phyloP scores from a whole-genome alignment of 23 red algal genomes.

The Agarophyton chilense region DNA sequence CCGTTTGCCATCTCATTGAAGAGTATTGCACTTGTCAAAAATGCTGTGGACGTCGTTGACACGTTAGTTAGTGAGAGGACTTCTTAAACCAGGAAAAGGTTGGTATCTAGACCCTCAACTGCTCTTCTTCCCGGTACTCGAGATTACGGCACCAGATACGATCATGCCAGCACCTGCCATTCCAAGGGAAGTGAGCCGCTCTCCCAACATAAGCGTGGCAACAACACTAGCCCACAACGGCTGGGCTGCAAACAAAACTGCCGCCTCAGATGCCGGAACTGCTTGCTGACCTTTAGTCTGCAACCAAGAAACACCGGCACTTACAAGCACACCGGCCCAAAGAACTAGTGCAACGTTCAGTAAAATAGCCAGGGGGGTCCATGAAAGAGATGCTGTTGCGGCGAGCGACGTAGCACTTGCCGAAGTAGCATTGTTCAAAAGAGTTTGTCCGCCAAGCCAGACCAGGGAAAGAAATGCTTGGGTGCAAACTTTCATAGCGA shows the following conservation, averaged over 20 bases:
- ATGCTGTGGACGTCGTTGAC: too few relatives aligned
- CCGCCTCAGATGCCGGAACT: slow-evolving; percentile 72
- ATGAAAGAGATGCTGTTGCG: not conserved
- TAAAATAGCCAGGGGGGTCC: slow-evolving; percentile 41
- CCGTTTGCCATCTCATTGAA: too few relatives aligned
- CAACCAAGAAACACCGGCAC: slow-evolving; percentile 37
- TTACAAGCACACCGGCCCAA: slow-evolving; percentile 74
- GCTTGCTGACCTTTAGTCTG: slow-evolving; percentile 69
- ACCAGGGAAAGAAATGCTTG: slow-evolving; percentile 69
- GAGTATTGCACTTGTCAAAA: too few relatives aligned
- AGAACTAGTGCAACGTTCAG: slow-evolving; percentile 58
- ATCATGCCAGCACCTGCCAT: slow-evolving; percentile 68
- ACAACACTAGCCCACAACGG: slow-evolving; percentile 80
- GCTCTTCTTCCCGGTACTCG: slow-evolving; percentile 41
- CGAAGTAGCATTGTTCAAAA: not conserved
- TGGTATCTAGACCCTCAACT: too few relatives aligned
- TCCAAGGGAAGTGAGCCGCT: slow-evolving; percentile 42
- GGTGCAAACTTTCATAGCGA: slow-evolving; percentile 69
- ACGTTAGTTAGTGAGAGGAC: too few relatives aligned
- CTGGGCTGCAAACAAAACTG: slow-evolving; percentile 72
- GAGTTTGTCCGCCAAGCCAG: slow-evolving; percentile 7
- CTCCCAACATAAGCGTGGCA: slow-evolving; percentile 56
- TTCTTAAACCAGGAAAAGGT: too few relatives aligned
- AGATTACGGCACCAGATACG: slow-evolving; percentile 47
- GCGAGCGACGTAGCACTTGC: not conserved